Evolutionary conservation across 2,329 filamentous ascomycete species (phyloP).

Genomic region (Neopestalotiopsis rosae): DNA sequence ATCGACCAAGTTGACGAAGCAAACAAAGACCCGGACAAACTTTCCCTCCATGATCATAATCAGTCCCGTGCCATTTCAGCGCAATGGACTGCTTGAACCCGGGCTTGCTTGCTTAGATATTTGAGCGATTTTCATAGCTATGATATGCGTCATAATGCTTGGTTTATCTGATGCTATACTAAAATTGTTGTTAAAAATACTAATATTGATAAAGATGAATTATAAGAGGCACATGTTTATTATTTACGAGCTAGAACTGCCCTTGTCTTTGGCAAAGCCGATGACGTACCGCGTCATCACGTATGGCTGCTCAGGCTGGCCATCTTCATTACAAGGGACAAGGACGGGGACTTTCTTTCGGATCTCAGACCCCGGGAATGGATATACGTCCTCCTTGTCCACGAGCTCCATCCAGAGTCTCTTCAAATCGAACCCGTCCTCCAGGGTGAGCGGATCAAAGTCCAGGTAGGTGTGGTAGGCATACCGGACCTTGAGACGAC

Average conservation of each 20-base stretch:
- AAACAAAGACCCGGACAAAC: no score
- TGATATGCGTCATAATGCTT: no score
- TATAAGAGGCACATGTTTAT: neutral
- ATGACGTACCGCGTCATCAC: neutral
- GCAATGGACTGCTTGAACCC: no score
- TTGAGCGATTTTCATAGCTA: no score
- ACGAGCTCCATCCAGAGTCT: conserved; percentile 10
- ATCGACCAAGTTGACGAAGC: no score
- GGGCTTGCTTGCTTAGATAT: no score
- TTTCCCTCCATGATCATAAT: no score
- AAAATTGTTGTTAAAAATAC: no score
- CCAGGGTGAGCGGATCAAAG: conserved; percentile 7
- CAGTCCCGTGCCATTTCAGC: no score
- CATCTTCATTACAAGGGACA: neutral
- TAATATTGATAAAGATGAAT: neutral
- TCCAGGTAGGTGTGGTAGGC: conserved; percentile 7
- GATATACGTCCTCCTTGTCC: conserved; percentile 2
- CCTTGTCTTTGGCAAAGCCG: neutral
- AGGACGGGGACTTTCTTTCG: neutral
- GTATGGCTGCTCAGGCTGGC: neutral
- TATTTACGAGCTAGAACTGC: neutral
- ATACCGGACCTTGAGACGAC: conserved; percentile 14
- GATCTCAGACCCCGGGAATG: conserved; percentile 7
- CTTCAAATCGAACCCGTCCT: conserved; percentile 13
- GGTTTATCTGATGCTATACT: no score